phyloP scores from a whole-genome alignment of 257 asterid genomes.

The Apocynum venetum region DNA sequence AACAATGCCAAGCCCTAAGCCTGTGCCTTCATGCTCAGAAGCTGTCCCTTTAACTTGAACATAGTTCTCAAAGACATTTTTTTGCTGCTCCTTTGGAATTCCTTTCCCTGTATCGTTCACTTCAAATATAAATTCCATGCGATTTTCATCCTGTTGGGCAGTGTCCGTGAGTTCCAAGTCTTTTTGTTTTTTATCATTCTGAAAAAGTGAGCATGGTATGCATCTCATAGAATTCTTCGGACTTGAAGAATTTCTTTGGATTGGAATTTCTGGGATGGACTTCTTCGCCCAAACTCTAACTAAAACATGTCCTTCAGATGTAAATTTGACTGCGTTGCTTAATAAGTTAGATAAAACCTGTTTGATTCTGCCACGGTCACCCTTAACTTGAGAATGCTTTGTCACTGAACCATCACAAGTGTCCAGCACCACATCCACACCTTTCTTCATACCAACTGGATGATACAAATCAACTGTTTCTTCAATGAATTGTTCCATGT shows the following conservation, averaged over 20 bases:
- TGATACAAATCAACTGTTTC: constrained; percentile 58
- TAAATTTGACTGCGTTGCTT: constrained; percentile 78
- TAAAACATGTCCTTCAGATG: constrained; percentile 57
- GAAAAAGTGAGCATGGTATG: constrained; percentile 27
- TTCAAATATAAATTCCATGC: constrained; percentile 64
- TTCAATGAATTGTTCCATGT: constrained; percentile 51
- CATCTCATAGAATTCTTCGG: constrained; percentile 19
- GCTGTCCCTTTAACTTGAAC: constrained; percentile 63
- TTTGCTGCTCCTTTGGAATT: constrained; percentile 67
- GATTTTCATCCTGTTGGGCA: constrained; percentile 37
- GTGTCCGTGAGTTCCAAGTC: constrained; percentile 24
- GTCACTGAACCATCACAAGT: constrained; percentile 52
- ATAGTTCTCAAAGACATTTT: constrained; percentile 69
- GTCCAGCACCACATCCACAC: constrained; percentile 70
- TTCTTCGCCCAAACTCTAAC: constrained; percentile 64
- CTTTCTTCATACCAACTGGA: constrained; percentile 54
- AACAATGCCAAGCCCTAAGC: constrained; percentile 85
- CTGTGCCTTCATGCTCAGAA: constrained; percentile 64
- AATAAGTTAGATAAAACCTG: constrained; percentile 63
- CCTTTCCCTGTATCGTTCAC: constrained; percentile 84
- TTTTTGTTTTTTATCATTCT: constrained; percentile 13
- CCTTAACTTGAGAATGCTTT: constrained; percentile 38
- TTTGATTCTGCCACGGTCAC: constrained; percentile 59
- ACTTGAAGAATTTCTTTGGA: constrained; percentile 25
- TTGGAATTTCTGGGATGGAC: constrained; percentile 31